Percentiles rank a stretch among this genome's conserved stretches.
Evolutionary conservation across 2,329 filamentous ascomycete genomes (phyloP).

Genomic region (Cadophora sp.): DNA sequence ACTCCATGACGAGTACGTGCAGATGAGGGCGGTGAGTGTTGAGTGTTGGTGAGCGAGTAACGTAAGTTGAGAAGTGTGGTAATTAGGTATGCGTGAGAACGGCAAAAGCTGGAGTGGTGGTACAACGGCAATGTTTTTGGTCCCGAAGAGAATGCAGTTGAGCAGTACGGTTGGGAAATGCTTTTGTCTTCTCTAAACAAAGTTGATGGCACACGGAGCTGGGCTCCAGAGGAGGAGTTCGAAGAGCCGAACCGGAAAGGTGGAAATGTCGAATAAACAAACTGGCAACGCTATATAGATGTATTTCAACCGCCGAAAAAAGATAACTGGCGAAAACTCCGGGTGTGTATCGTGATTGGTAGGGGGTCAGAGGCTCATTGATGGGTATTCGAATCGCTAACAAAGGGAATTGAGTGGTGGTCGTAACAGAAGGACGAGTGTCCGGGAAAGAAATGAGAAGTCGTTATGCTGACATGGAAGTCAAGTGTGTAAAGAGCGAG

Average conservation of each 20-base stretch:
- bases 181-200: slow-evolving; percentile 48
- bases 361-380: slow-evolving; percentile 50
- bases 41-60: slow-evolving; percentile 22
- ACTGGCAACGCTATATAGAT: slow-evolving; percentile 48
- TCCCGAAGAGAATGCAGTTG: slow-evolving; percentile 36
- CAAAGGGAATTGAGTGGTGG: slow-evolving; percentile 58
- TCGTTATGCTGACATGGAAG: slow-evolving; percentile 49
- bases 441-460: slow-evolving; percentile 45
- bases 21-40: slow-evolving; percentile 24
- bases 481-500: slow-evolving; percentile 39
- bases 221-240: slow-evolving; percentile 37
- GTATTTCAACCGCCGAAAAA: slow-evolving; percentile 44
- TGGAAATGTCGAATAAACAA: slow-evolving; percentile 42
- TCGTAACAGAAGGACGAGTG: slow-evolving; percentile 45
- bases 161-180: slow-evolving; percentile 42
- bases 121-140: slow-evolving; percentile 45
- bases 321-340: slow-evolving; percentile 45
- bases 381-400: slow-evolving; percentile 53
- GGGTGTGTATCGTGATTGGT: slow-evolving; percentile 44
- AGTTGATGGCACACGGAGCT: slow-evolving; percentile 44
- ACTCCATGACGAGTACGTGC: slow-evolving; percentile 67
- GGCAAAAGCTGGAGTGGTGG: slow-evolving; percentile 38
- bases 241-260: slow-evolving; percentile 34
- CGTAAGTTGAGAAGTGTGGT: slow-evolving; percentile 20
- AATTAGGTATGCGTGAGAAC: slow-evolving; percentile 37